Base-by-base conservation (phyloP, 495 filamentous ascomycete genomes). In the Neurospora cerealis region DNA sequence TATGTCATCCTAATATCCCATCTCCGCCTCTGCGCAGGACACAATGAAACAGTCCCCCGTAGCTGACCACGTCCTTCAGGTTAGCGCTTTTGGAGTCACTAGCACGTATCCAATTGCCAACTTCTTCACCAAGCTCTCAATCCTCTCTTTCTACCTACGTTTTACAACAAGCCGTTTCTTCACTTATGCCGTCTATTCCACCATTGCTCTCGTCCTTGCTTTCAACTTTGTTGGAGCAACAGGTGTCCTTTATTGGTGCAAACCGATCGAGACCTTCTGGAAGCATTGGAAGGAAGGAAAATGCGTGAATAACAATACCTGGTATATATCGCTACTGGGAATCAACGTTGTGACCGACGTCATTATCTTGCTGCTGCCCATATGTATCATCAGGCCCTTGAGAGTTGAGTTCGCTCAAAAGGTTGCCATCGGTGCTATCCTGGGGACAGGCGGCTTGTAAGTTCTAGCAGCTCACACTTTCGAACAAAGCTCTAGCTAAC, bases 401-500 rank as follows among this genome's bases (percentile, higher is more conserved):
- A 54, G 69, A 17, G 32, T 71, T 7, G 46, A 48, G 3, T 48
- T 71, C 0, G 40, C 34, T 11, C 77, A 78, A 28, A 77, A 72
- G 74, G 40, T 69, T 15, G 75, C 74, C 24, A 72, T 80, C 40
- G 74, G 54, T 5, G 72, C 42, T 7, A 72, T 77, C 5, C 28
- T 80, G 46, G 75, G 77, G 17, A 76, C 77, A 0, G 78, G 78
- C 10, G 75, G 74, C 36, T 80, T 80, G 76, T 78, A 73, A 37
- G 78, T 73, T 13, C 17, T 15, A 0, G 4, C 19, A 44, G 0
- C 3, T n/a, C 24, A 2, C 8, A 24, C 11, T 3, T 15, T 28
- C 48, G 21, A 3, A 15, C 21, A 32, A 28, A 28, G 48, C 21
- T 3, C 21, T 60, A 6, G 32, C 71, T 76, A 39, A 75, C 69